Evolutionary conservation across 1,284 basidiomycete genomes (phyloP).

Genomic region (Jaminaea rosea): DNA sequence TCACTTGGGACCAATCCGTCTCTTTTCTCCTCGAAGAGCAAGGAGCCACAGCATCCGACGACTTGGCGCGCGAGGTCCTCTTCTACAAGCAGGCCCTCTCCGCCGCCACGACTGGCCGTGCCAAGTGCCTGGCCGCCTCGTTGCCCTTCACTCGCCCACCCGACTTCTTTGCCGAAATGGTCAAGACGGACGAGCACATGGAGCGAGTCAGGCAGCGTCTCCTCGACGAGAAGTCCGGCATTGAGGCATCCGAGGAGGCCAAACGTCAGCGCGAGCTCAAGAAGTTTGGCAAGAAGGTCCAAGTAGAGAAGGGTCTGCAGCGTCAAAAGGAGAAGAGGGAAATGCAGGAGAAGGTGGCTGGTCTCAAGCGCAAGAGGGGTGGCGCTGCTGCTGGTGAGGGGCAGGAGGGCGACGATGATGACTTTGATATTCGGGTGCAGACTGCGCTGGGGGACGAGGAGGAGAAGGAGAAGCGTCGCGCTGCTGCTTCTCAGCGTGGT

Average conservation of each 20-base stretch:
- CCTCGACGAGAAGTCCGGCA: conserved; percentile 76
- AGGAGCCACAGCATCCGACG: conserved; percentile 58
- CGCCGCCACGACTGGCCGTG: conserved; percentile 64
- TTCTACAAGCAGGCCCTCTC: conserved; percentile 96
- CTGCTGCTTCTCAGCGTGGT: neutral
- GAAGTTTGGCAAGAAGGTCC: conserved; percentile 96
- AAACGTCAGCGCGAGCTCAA: conserved; percentile 87
- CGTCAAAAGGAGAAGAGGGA: conserved; percentile 67
- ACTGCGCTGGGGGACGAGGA: conserved; percentile 44
- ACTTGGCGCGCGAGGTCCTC: conserved; percentile 83
- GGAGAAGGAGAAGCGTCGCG: neutral
- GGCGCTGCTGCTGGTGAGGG: conserved; percentile 55
- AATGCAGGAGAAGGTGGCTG: conserved; percentile 55
- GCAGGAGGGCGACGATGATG: conserved; percentile 53
- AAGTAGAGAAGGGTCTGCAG: conserved; percentile 73
- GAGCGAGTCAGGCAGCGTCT: conserved; percentile 84
- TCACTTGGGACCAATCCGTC: conserved; percentile 24
- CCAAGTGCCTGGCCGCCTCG: conserved; percentile 63
- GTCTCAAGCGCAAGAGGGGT: conserved; percentile 57
- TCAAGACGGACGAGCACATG: conserved; percentile 96
- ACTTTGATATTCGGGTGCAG: conserved; percentile 66
- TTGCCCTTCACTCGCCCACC: conserved; percentile 83
- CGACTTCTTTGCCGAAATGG: conserved; percentile 99
- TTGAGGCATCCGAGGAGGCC: conserved; percentile 86
- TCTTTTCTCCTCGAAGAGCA: conserved; percentile 53